Evolutionary conservation across 2,329 filamentous ascomycete genomes (phyloP), one percentile per base, ranked within the genome.

Genomic region (Aureobasidium sp.): DNA sequence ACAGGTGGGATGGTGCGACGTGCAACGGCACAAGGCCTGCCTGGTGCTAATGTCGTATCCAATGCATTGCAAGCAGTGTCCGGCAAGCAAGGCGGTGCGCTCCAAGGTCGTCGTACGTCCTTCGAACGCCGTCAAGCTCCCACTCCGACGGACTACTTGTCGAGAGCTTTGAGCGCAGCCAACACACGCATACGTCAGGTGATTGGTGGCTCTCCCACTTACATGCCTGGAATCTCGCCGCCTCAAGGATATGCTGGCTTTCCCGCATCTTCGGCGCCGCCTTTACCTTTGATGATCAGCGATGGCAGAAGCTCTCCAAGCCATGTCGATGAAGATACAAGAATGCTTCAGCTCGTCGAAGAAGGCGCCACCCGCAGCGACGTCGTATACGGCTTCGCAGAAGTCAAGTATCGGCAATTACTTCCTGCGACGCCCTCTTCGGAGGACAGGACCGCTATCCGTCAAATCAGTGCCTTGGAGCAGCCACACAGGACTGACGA

Each of bases 321-420:
- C 3, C 77, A 79, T 3, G 71, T 82, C 17, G 90, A 96, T 58
- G 90, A 96, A 64, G 93, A 97, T 65, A 76, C 79, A 14, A 81
- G 80, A 58, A 83, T 87, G 35, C 83, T 91, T 2, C 85, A 90
- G 63, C 79, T 81, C 39, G 90, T 97, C 54, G 91, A 98, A 67
- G 90, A 97, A 62, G 85, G 88, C 59, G 93, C 93, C 1, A 93
- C 90, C 27, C 80, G 90, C 34, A 96, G 90, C 65, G 90, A 98
- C 67, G 93, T 96, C 40, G 90, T 98, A 2, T 98, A 90, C 67
- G 90, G 91, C 3, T 97, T 98, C 69, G 93, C 93, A 5, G 91
- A 98, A 71, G 91, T 98, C 65, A 98, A 98, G 70, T 96, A 94
- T 71, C 93, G 94, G 69, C 93, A 98, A 69, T 79, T 98, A n/a